phyloP scores from a whole-genome alignment of 257 asterid genomes.

The Agastache rugosa region DNA sequence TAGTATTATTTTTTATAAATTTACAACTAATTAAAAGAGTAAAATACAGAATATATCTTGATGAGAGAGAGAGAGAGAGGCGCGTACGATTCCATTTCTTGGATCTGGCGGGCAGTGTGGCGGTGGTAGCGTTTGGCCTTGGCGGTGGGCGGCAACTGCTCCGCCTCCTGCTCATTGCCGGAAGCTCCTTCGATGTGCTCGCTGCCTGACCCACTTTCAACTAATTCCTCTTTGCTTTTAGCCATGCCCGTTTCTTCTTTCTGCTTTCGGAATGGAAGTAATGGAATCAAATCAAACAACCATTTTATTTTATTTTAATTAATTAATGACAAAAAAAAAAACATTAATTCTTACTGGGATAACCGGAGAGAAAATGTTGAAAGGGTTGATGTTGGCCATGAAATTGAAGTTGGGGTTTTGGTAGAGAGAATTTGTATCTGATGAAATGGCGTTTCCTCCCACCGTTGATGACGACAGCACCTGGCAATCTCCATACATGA shows the following conservation, averaged over 20 bases:
- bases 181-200: conserved; percentile 73
- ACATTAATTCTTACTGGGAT: conserved; percentile 58
- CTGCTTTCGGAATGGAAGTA: conserved; percentile 38
- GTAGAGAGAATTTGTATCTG: conserved; percentile 43
- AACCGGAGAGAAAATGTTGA: conserved; percentile 80
- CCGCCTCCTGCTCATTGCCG: conserved; percentile 74
- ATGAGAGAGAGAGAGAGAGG: not conserved
- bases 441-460: conserved; percentile 55
- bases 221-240: conserved; percentile 65
- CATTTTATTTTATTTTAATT: too few relatives aligned
- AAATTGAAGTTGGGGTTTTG: conserved; percentile 79
- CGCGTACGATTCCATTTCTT: conserved; percentile 88
- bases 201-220: conserved; percentile 91
- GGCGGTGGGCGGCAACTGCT: conserved; percentile 45
- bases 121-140: conserved; percentile 94
- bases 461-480: conserved; percentile 62
- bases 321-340: not conserved
- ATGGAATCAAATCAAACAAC: not conserved
- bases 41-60: too few relatives aligned
- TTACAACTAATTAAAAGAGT: too few relatives aligned
- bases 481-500: conserved; percentile 93
- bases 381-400: conserved; percentile 79
- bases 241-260: conserved; percentile 72
- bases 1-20: too few relatives aligned
- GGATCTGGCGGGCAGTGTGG: conserved; percentile 94